Base-by-base conservation (phyloP, 495 filamentous ascomycete genomes). In the Hypomontagnella submonticulosa region DNA sequence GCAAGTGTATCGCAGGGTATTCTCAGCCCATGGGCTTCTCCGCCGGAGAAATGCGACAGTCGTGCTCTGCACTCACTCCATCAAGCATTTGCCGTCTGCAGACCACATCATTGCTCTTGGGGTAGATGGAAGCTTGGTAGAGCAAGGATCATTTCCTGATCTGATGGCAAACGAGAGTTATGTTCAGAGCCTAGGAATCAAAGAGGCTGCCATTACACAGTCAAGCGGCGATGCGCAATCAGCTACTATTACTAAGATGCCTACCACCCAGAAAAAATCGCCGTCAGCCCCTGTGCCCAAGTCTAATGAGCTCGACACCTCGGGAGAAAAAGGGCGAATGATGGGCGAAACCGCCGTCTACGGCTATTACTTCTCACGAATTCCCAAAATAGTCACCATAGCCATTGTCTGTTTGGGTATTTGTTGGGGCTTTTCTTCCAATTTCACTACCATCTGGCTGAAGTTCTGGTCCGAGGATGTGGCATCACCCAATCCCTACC, bases 1-100 rank as follows among this genome's bases (percentile, higher is more conserved):
- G n/a, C 77, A 82, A 13, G 82, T 90, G 6, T 89, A 87, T 58
- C 77, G 82, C 19, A 76, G 74, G 40, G 68, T 90, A 2, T 79
- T 90, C 42, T 81, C 84, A 7, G 69, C 70, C n/a, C 69, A 82
- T 8, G 86, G 86, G 10, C 72, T 90, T 12, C 74, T 88, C 4
- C 77, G 83, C 9, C 70, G 77, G 20, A 77, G 77, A 18, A 71
- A 75, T 13, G 74, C 82, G 16, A 85, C 85, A 1, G 77, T 85
- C 8, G 76, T 88, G 18, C 74, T 88, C 19, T 79, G 81, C 19
- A 75, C 75, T 7, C 71, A 75, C 40, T 69, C 66, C 70, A 63
- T 76, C 52, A 77, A 70, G 47, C 75, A 73, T 49, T 70, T 81
- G 6, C 80, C 77, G 4, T 59, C 73, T 2, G 80, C 79, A 18